Evolutionary conservation across 257 asterid genomes (phyloP).

Genomic region (Solanum appendiculatum): DNA sequence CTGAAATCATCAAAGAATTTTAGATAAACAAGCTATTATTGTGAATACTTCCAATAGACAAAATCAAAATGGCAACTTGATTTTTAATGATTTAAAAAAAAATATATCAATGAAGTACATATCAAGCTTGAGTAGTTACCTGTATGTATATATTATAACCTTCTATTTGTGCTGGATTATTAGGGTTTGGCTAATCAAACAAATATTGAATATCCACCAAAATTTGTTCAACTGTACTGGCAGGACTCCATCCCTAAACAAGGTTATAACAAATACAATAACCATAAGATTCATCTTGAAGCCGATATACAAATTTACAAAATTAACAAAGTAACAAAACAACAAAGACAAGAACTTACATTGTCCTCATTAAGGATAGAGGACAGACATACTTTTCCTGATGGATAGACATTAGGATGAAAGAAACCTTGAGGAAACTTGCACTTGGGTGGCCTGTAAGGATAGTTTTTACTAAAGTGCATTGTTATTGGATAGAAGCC

Average conservation of each 20-base stretch:
- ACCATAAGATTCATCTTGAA: not conserved
- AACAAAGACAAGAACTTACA: too few relatives aligned
- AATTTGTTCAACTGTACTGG: not conserved
- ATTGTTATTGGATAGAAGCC: slow-evolving; percentile 68
- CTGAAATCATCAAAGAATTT: not conserved
- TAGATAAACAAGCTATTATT: not conserved
- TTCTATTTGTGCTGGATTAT: too few relatives aligned
- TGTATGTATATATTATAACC: too few relatives aligned
- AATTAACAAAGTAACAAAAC: not conserved
- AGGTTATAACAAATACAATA: not conserved
- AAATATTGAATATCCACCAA: too few relatives aligned
- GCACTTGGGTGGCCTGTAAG: too few relatives aligned
- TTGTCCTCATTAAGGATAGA: too few relatives aligned
- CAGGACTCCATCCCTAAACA: slow-evolving; percentile 1
- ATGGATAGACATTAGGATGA: too few relatives aligned
- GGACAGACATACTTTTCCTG: too few relatives aligned
- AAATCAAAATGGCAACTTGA: not conserved
- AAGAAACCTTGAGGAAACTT: too few relatives aligned
- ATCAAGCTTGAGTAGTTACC: too few relatives aligned
- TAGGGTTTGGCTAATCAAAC: too few relatives aligned
- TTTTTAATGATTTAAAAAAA: too few relatives aligned
- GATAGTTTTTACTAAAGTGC: slow-evolving; percentile 74
- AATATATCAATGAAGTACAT: not conserved
- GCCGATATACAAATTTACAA: not conserved
- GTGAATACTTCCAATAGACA: not conserved